Base-by-base conservation (phyloP, 164 flowering plant genomes). In the Chloranthus sessilifolius region DNA sequence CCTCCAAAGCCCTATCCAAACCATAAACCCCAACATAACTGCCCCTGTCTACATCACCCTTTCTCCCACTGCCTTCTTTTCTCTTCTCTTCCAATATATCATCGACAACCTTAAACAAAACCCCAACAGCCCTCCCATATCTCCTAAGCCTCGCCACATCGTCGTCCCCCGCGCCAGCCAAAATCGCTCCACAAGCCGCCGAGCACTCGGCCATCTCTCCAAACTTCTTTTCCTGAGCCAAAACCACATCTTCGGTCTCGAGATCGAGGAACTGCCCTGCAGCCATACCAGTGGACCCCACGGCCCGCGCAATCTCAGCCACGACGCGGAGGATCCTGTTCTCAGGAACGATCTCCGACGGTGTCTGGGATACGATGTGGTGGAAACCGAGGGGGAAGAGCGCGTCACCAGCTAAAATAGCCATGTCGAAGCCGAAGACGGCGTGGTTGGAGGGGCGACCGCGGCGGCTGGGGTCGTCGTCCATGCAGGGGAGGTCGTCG, bases 401-500 rank as follows among this genome's bases (percentile, higher is more conserved):
- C 14, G 98, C 98, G 52, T 88, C 98, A 1, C 98, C 98, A 4
- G 96, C 92, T 15, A 91, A 81, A 36, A 91, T 72, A 4, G 98
- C 96, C 92, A 91, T 85, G 69, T 91, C 96, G 2, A 77, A 82
- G 24, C 98, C 98, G 55, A 62, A 80, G 12, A 77, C 48, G 28
- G 80, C 70, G 71, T 91, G 98, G 81, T 83, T 91, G 4, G 98
- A 75, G 20, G 91, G 86, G 19, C 73, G 68, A 51, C 96, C 98
- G 37, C 98, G 66, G 21, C 96, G 81, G 1, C 75, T 65, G 2
- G 80, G 79, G 48, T 74, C 92, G 53, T 91, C 86, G 60, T 91
- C 98, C 96, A 91, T 91, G 74, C 79, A 85, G n/a, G 96, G 98
- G 34, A 91, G 70, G 63, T 91, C 98, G 53, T 91, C 92, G 48